Evolutionary conservation across 148 eudicot genomes (phyloP).

Genomic region (Cornus florida): DNA sequence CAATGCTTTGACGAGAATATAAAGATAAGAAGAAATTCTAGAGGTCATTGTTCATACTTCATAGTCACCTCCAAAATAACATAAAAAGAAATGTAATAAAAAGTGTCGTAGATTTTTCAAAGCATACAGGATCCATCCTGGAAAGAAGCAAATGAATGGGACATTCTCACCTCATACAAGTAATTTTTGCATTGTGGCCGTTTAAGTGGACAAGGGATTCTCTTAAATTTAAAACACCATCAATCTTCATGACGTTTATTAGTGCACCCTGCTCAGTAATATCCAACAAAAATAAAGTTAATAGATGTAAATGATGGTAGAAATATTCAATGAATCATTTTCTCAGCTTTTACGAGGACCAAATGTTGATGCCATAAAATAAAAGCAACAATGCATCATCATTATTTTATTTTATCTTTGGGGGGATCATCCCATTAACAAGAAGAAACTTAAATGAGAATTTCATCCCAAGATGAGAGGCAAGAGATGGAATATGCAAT

Average conservation of each 20-base stretch:
- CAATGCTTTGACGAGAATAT: neutral
- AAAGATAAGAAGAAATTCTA: neutral
- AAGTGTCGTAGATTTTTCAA: neutral
- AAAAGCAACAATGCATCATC: neutral
- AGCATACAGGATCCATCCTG: neutral
- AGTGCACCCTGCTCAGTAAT: slow-evolving; percentile 47
- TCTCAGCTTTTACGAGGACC: neutral
- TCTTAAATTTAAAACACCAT: slow-evolving; percentile 27
- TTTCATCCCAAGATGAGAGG: neutral
- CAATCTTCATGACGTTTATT: slow-evolving; percentile 32
- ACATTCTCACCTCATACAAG: slow-evolving; percentile 67
- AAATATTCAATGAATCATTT: neutral
- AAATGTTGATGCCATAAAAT: neutral
- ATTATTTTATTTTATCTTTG: neutral
- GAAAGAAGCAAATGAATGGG: slow-evolving; percentile 7
- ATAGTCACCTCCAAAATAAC: neutral
- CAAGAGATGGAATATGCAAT: neutral
- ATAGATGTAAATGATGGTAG: slow-evolving; percentile 1
- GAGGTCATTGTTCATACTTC: neutral
- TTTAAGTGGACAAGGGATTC: slow-evolving; percentile 28
- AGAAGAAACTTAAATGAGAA: neutral
- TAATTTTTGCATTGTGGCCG: slow-evolving; percentile 67
- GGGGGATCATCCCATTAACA: neutral
- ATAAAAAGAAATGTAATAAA: neutral
- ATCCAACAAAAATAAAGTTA: neutral